Evolutionary conservation across 805 yeast species (phyloP).

Genomic region (Komagataella ulmi): DNA sequence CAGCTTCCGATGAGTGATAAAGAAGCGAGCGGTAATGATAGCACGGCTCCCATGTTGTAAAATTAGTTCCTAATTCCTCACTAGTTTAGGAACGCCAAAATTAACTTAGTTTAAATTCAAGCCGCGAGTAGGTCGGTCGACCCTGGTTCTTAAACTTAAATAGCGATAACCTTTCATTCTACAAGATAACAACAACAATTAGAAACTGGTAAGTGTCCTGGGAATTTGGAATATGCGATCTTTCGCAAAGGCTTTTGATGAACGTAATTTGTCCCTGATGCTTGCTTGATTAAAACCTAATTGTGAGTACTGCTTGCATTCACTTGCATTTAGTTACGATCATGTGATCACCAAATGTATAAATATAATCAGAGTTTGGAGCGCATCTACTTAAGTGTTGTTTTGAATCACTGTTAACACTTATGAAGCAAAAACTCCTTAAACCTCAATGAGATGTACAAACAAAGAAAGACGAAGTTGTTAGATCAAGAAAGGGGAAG

Average conservation of each 20-base stretch:
- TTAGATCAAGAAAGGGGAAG: background rate
- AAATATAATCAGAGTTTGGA: background rate
- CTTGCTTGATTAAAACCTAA: background rate
- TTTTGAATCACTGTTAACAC: background rate
- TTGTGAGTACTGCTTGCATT: background rate
- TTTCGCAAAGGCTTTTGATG: no score
- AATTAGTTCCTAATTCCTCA: background rate
- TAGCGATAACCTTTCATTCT: background rate
- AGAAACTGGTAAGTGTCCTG: no score
- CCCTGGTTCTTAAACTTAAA: background rate
- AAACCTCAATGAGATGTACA: background rate
- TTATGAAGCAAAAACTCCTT: no score
- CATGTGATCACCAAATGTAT: background rate
- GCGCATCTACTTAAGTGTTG: background rate
- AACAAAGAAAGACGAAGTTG: background rate
- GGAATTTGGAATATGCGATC: no score
- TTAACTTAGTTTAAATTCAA: no score
- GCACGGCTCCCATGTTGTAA: constrained; percentile 42
- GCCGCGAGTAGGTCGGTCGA: background rate
- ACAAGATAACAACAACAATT: no score
- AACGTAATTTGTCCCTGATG: background rate
- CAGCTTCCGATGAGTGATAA: constrained; percentile 42
- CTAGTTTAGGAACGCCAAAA: background rate
- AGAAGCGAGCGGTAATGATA: constrained; percentile 58
- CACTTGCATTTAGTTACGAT: background rate